These are phyloP conservation scores for Sindora glabra DNA, from an alignment of 306 rosid species.

Conservation along the genomic window DNA sequence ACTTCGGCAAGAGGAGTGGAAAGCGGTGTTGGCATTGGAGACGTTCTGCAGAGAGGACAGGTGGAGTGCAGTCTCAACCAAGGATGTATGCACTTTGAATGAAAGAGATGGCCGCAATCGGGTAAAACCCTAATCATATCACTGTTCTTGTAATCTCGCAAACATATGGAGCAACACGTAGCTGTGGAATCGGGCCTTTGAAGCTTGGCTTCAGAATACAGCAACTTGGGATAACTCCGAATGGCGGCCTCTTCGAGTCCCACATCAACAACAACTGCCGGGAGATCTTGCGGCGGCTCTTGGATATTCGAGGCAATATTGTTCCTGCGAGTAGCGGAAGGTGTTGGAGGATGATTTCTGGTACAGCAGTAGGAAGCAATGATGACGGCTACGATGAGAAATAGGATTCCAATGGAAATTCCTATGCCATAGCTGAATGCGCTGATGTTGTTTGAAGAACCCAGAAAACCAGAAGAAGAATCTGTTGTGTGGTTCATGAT, in stretches of 20 bases:
- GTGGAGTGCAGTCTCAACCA: constrained; percentile 29
- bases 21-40: constrained; percentile 22
- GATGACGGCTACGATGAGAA: constrained; percentile 75
- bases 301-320: background rate
- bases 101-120: constrained; percentile 38
- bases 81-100: constrained; percentile 29
- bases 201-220: constrained; percentile 27
- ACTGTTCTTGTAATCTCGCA: constrained; percentile 31
- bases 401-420: constrained; percentile 69
- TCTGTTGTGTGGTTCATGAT: constrained; percentile 38
- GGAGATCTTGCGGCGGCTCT: constrained; percentile 24
- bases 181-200: background rate
- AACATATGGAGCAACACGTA: constrained; percentile 40
- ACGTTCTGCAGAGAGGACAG: constrained; percentile 39
- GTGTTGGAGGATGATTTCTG: constrained; percentile 11
- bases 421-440: constrained; percentile 86
- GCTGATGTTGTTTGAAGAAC: constrained; percentile 45
- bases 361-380: constrained; percentile 78
- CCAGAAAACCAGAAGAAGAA: constrained; percentile 48
- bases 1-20: constrained; percentile 65
- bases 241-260: constrained; percentile 38
- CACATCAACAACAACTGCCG: constrained; percentile 48
- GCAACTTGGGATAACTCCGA: constrained; percentile 19
- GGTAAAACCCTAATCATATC: constrained; percentile 33
- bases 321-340: constrained; percentile 14